These are phyloP conservation scores for Trypanosomatidae sp. DNA, from an alignment of 208 protist species.

Conservation along the genomic window DNA sequence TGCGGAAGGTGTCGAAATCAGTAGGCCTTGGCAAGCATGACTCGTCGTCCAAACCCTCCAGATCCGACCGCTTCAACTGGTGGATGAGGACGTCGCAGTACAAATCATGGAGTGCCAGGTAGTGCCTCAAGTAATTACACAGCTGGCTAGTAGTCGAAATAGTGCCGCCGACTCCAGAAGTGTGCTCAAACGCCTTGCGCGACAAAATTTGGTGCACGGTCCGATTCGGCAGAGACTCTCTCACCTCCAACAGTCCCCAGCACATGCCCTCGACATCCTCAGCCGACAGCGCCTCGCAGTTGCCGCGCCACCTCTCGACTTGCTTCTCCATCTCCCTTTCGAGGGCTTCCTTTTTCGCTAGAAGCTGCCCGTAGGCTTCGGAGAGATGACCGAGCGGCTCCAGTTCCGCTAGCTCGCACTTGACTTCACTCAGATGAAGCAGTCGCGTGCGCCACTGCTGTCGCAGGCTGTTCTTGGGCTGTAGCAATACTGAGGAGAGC, in stretches of 20 bases:
- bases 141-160: constrained; percentile 17
- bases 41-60: constrained; percentile 3
- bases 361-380: constrained; percentile 9
- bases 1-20: constrained; percentile 10
- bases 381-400: constrained; percentile 15
- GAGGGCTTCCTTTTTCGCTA: constrained; percentile 21
- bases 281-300: constrained; percentile 14
- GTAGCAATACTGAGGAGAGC: neutral
- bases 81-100: constrained; percentile 34
- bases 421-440: constrained; percentile 20
- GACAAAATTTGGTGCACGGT: constrained; percentile 35
- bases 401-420: constrained; percentile 24
- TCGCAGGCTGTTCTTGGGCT: constrained; percentile 7
- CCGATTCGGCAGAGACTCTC: constrained; percentile 28
- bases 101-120: constrained; percentile 32
- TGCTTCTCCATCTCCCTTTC: constrained; percentile 26
- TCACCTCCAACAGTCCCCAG: constrained; percentile 33
- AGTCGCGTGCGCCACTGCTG: constrained; percentile 18
- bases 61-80: constrained; percentile 4
- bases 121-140: constrained; percentile 30
- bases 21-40: constrained; percentile 12
- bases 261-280: constrained; percentile 18
- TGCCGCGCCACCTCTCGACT: constrained; percentile 27
- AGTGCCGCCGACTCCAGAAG: constrained; percentile 10
- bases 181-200: constrained; percentile 27